These are phyloP conservation scores for Pseudozyma sp. DNA, from an alignment of 1,284 basidiomycete genomes.

Conservation along the genomic window DNA sequence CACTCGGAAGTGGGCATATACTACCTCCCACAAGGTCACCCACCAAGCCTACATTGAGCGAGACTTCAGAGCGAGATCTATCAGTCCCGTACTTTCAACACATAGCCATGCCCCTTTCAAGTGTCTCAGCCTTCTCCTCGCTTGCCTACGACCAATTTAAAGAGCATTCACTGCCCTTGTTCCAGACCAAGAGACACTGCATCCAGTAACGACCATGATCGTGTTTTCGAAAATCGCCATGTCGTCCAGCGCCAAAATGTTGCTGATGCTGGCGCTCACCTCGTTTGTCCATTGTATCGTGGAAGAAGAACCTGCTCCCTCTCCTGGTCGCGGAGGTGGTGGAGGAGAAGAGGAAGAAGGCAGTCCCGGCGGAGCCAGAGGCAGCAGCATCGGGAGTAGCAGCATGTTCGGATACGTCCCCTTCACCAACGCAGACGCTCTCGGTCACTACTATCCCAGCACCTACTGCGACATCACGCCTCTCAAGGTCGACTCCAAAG, in stretches of 20 bases:
- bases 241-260: background rate
- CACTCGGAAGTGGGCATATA: too few species aligned
- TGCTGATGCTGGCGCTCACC: background rate
- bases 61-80: too few species aligned
- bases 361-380: background rate
- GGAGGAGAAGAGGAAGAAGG: background rate
- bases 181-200: background rate
- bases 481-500: background rate
- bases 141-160: too few species aligned
- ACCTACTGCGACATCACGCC: background rate
- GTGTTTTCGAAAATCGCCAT: background rate
- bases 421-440: background rate
- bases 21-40: too few species aligned
- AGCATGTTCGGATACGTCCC: background rate
- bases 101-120: too few species aligned
- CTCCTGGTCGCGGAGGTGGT: background rate
- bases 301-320: background rate
- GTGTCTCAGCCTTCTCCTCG: too few species aligned
- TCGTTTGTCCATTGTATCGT: background rate
- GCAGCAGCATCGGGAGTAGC: background rate
- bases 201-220: slow-evolving; percentile 1
- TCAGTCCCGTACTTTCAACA: too few species aligned
- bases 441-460: background rate
- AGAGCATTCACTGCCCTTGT: too few species aligned
- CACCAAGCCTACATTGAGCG: too few species aligned